Evolutionary conservation across 306 rosid species (phyloP).

Genomic region (Heteromeles arbutifolia): DNA sequence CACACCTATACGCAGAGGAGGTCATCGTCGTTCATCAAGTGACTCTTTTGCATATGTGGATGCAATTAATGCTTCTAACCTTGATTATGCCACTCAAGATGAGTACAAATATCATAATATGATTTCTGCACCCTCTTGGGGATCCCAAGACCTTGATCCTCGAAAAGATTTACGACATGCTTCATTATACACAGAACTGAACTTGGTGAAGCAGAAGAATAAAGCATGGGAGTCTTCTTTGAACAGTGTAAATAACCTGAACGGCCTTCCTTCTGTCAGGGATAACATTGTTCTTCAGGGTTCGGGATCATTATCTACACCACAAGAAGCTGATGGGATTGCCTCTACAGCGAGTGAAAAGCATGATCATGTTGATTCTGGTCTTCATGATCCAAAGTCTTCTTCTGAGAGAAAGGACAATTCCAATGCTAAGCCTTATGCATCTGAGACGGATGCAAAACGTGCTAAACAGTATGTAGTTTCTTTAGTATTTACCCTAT

Average conservation of each 20-base stretch:
- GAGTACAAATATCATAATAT: constrained; percentile 53
- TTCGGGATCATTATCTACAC: constrained; percentile 50
- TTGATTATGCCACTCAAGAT: constrained; percentile 47
- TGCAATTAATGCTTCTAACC: constrained; percentile 37
- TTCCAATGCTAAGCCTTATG: constrained; percentile 48
- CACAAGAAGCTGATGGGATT: constrained; percentile 64
- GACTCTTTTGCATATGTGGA: constrained; percentile 93
- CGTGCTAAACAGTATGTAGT: constrained; percentile 93
- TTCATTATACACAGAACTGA: constrained; percentile 50
- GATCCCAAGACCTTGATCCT: constrained; percentile 72
- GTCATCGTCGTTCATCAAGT: constrained; percentile 97
- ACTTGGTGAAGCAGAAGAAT: constrained; percentile 57
- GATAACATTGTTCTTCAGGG: constrained; percentile 47
- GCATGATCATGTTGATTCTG: constrained; percentile 48
- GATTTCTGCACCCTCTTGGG: constrained; percentile 57
- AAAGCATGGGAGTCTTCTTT: constrained; percentile 73
- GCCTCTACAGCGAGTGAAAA: constrained; percentile 46
- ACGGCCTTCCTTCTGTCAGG: constrained; percentile 49
- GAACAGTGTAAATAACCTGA: constrained; percentile 32
- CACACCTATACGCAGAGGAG: constrained; percentile 83
- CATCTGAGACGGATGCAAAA: constrained; percentile 78
- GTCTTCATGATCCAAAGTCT: constrained; percentile 52
- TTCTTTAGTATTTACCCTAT: neutral
- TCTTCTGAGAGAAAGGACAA: constrained; percentile 63
- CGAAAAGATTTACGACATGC: constrained; percentile 65